These are phyloP conservation scores for Stephanodiscus triporus DNA, from an alignment of 108 stramenopile species.

Conservation along the genomic window DNA sequence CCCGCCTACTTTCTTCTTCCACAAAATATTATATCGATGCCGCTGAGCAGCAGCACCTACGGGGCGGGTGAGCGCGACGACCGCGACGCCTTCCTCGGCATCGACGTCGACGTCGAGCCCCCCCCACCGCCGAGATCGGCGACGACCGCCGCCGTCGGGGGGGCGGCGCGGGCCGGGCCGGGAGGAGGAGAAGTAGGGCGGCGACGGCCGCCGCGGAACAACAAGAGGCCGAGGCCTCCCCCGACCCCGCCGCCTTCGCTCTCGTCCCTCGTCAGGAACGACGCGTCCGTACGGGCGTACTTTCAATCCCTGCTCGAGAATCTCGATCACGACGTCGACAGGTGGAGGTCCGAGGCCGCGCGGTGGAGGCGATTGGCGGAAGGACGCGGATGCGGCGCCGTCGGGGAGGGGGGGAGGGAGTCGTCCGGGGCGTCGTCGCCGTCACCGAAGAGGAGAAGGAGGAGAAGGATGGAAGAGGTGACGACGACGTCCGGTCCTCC, in stretches of 20 bases:
- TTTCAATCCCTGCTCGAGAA: conserved; percentile 70
- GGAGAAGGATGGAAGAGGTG: background rate
- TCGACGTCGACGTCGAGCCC: conserved; percentile 17
- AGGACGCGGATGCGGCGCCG: background rate
- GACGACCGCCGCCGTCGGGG: background rate
- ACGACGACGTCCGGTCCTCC: background rate
- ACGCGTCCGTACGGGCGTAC: conserved; percentile 59
- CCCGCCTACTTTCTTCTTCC: no score
- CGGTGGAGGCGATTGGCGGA: conserved; percentile 29
- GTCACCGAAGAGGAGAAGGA: background rate
- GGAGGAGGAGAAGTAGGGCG: background rate
- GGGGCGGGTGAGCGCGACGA: background rate
- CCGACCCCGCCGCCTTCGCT: conserved; percentile 64
- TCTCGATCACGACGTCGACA: conserved; percentile 69
- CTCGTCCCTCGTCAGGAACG: conserved; percentile 57
- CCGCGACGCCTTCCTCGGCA: conserved; percentile 28
- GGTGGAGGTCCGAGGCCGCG: conserved; percentile 68
- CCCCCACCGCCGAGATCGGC: background rate
- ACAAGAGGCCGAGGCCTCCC: conserved; percentile 9
- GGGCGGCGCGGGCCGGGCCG: background rate
- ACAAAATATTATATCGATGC: no score
- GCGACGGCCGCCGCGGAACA: background rate
- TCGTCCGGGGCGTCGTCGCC: background rate
- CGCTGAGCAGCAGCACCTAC: background rate
- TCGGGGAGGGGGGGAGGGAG: background rate